Base-by-base conservation (phyloP, 345 rosid genomes). In the Eucalyptus pauciflora region DNA sequence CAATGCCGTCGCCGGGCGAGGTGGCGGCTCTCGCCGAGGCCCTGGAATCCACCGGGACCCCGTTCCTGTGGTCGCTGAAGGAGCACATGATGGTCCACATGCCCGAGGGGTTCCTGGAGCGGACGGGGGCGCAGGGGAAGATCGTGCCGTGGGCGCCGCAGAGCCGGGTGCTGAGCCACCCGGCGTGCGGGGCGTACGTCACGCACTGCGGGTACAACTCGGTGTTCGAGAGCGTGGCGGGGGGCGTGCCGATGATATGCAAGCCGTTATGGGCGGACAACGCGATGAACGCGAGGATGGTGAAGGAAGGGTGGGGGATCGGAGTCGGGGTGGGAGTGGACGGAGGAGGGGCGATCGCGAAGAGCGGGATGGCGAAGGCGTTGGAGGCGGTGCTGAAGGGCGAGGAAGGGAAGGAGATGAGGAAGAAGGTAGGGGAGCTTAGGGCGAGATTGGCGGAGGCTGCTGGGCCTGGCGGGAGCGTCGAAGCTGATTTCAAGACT, bases 131-230 rank as follows among this genome's bases (percentile, higher is more conserved):
- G 17, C 90, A 88, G 2, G 98, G 97, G 24, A 90, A 91, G 52
- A 88, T 96, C 25, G 96, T 96, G 50, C 71, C 94, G 1, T 93
- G 95, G 96, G 94, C 94, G 7, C 97, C 96, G 2, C 97, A 95
- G 86, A 89, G 50, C 17, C 80, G 71, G n/a, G 91, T 94, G 6
- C 71, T 95, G 88, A 90, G 89, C 52, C 98, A 94, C 86, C 87
- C 43, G 5, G 93, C 96, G 3, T 88, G 58, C 14, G 91, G 94
- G 7, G 93, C 88, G 67, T 91, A 92, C 69, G 91, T 94, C 89
- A 93, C 94, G 2, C 94, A 94, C 86, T 89, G 94, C 49, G 96
- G 97, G 49, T 93, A 92, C 88, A 93, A 92, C 91, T 95, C 94
- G 3, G 89, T 94, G 88, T 43, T 92, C 7, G 96, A 95, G 90